Conservation (phyloP, 805 yeast species). For the Danielia oregonensis region DNA sequence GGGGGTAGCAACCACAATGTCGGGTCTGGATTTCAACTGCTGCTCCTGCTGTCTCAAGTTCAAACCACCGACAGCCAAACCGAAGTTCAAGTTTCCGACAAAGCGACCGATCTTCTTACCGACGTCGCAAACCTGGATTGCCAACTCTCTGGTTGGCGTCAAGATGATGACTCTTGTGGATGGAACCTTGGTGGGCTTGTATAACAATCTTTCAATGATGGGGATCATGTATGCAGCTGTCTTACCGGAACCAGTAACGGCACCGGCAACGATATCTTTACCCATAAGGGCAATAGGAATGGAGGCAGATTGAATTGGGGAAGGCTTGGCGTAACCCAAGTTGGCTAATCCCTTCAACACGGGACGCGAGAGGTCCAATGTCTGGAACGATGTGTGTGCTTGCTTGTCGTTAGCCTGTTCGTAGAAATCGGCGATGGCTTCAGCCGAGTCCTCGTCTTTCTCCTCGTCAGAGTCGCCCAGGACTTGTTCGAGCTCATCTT, state of each 20-base stretch:
- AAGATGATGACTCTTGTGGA: slow-evolving; percentile 87
- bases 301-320: slow-evolving; percentile 90
- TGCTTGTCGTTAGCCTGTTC: slow-evolving; percentile 44
- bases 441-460: slow-evolving; percentile 60
- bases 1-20: slow-evolving; percentile 95
- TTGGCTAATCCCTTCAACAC: slow-evolving; percentile 76
- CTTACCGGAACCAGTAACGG: slow-evolving; percentile 99
- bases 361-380: slow-evolving; percentile 84
- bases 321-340: slow-evolving; percentile 81
- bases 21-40: slow-evolving; percentile 88
- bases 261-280: slow-evolving; percentile 97
- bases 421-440: slow-evolving; percentile 77
- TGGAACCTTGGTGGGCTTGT: slow-evolving; percentile 81
- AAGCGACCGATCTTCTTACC: slow-evolving; percentile 80
- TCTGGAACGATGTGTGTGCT: slow-evolving; percentile 64
- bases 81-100: slow-evolving; percentile 75
- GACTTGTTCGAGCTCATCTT: slow-evolving; percentile 17
- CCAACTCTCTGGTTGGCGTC: slow-evolving; percentile 96
- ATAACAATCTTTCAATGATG: slow-evolving; percentile 84
- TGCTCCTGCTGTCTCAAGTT: slow-evolving; percentile 95
- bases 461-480: slow-evolving; percentile 26
- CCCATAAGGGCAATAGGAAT: slow-evolving; percentile 93
- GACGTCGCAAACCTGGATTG: slow-evolving; percentile 93
- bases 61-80: slow-evolving; percentile 97
- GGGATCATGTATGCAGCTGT: slow-evolving; percentile 99